A percentile compares a stretch with the other conserved stretches of the same genome.
Evolutionary conservation across 441 rosid genomes (phyloP).

Genomic region (Syzygium syzygioides): DNA sequence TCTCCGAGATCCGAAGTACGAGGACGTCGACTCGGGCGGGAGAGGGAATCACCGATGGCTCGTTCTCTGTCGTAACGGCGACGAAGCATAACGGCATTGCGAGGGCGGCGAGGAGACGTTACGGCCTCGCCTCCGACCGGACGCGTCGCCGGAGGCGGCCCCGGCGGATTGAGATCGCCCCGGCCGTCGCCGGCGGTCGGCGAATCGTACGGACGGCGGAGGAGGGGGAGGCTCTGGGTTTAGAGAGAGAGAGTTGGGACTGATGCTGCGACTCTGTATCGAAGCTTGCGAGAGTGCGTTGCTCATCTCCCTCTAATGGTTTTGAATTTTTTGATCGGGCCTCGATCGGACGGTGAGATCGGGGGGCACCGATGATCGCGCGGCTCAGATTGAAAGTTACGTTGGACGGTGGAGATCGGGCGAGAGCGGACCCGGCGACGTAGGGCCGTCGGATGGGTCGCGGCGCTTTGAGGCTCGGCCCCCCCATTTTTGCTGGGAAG

Average conservation of each 20-base stretch:
- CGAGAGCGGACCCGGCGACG: not conserved
- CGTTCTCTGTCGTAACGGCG: not conserved
- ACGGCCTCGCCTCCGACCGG: not conserved
- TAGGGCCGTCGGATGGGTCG: not conserved
- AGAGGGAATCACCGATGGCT: not conserved
- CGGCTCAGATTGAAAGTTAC: not conserved
- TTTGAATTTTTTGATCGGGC: not conserved
- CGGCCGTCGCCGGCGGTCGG: not conserved
- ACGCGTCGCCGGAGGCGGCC: not conserved
- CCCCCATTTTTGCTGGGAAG: not conserved
- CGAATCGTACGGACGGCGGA: not conserved
- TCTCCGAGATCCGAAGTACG: not conserved
- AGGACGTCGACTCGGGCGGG: not conserved
- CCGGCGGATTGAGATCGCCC: not conserved
- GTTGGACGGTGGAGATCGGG: not conserved
- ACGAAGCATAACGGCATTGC: not conserved
- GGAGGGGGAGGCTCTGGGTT: not conserved
- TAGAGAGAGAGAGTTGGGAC: not conserved
- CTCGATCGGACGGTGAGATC: not conserved
- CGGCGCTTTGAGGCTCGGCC: not conserved
- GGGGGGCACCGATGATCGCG: not conserved
- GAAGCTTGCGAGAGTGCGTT: not conserved
- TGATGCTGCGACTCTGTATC: not conserved
- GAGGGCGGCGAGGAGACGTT: not conserved
- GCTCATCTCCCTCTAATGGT: not conserved